A percentile compares a stretch with the other conserved stretches of the same genome.
phyloP scores from a whole-genome alignment of 805 yeast genomes.

The Wickerhamomyces hampshirensis region DNA sequence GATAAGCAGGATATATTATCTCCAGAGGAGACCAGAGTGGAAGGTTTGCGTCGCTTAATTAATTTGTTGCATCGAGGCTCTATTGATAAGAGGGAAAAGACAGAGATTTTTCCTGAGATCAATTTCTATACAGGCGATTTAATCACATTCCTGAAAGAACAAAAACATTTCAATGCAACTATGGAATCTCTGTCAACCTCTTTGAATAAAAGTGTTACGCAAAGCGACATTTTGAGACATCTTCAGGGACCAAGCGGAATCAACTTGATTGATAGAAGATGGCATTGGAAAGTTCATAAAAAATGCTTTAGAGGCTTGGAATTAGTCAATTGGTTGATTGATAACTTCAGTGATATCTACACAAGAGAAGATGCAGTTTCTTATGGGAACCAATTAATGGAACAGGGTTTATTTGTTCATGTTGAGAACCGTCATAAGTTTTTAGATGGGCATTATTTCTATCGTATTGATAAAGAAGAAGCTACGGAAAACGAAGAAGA shows the following conservation, averaged over 20 bases:
- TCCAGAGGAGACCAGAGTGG: constrained; percentile 87
- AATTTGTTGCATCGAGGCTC: constrained; percentile 56
- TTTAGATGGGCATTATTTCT: constrained; percentile 90
- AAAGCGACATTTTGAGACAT: constrained; percentile 54
- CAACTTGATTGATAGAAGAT: constrained; percentile 67
- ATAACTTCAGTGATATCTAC: constrained; percentile 72
- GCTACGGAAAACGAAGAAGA: constrained; percentile 1
- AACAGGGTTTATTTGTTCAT: constrained; percentile 66
- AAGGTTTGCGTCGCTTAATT: constrained; percentile 73
- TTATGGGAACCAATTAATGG: constrained; percentile 77
- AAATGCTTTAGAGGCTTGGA: constrained; percentile 84
- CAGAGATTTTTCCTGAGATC: constrained; percentile 66
- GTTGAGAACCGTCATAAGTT: constrained; percentile 81
- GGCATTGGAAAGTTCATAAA: constrained; percentile 83
- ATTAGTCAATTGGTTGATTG: constrained; percentile 78
- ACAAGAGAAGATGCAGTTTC: constrained; percentile 78
- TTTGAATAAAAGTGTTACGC: constrained; percentile 45
- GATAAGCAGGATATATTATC: constrained; percentile 57
- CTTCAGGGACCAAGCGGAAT: constrained; percentile 65
- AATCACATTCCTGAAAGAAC: constrained; percentile 55
- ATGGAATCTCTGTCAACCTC: constrained; percentile 23
- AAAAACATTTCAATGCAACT: constrained; percentile 31
- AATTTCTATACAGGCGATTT: constrained; percentile 85
- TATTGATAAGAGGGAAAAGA: constrained; percentile 31
- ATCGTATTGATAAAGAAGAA: constrained; percentile 27